These are phyloP conservation scores for Leccinum rimulosum DNA, from an alignment of 768 basidiomycete species.

Conservation along the genomic window DNA sequence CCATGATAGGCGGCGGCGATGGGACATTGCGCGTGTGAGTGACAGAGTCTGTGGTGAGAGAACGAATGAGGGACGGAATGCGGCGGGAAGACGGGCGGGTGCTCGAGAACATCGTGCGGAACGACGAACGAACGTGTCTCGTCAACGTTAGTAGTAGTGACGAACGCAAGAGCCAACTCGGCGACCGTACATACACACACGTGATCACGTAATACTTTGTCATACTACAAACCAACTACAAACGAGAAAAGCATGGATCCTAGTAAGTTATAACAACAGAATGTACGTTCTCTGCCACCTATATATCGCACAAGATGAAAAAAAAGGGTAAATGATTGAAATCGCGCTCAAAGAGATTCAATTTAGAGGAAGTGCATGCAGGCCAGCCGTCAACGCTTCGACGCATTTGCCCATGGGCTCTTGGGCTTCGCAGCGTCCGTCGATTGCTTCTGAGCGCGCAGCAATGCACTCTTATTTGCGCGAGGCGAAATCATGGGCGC, in stretches of 20 bases:
- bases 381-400: conserved; percentile 19
- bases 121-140: conserved; percentile 13
- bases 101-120: conserved; percentile 24
- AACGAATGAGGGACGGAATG: conserved; percentile 19
- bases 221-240: background rate
- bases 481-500: conserved; percentile 66
- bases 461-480: conserved; percentile 69
- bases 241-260: no score
- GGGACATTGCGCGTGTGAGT: conserved; percentile 27
- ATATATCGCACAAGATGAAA: conserved; percentile 18
- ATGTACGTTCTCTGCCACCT: conserved; percentile 12
- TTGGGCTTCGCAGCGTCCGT: conserved; percentile 31
- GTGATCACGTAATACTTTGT: conserved; percentile 6
- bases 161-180: background rate
- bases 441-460: conserved; percentile 67
- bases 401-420: conserved; percentile 33
- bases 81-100: conserved; percentile 13
- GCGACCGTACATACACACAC: conserved; percentile 2
- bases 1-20: conserved; percentile 29
- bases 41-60: conserved; percentile 28
- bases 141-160: conserved; percentile 3
- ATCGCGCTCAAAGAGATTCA: conserved; percentile 14
- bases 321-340: conserved; percentile 12
- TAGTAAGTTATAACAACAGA: background rate
- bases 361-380: background rate